Evolutionary conservation across 768 basidiomycete genomes (phyloP).

Genomic region (Russula compacta): DNA sequence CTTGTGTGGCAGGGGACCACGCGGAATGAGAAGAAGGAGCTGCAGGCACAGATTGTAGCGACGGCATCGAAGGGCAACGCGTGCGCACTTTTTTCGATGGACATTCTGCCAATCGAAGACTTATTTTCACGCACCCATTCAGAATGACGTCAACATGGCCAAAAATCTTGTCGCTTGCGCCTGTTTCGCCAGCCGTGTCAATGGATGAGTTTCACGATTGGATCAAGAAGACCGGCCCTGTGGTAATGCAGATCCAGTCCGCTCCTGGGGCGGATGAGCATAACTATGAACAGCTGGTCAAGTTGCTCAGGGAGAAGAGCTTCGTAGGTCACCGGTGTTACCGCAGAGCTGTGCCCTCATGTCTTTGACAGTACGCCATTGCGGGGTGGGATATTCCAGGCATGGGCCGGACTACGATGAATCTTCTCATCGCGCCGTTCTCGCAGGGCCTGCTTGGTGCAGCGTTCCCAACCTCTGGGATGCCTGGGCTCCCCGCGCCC

Average conservation of each 20-base stretch:
- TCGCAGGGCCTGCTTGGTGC: constrained; percentile 11
- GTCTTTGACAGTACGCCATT: constrained; percentile 13
- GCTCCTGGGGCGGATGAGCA: constrained; percentile 9
- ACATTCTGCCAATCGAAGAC: not conserved
- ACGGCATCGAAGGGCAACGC: constrained; percentile 3
- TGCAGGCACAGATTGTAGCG: constrained; percentile 15
- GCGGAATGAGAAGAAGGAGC: constrained; percentile 18
- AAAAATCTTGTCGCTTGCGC: constrained; percentile 5
- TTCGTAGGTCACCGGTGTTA: not conserved
- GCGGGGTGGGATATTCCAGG: constrained; percentile 18
- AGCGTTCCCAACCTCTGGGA: constrained; percentile 15
- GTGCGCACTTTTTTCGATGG: not conserved
- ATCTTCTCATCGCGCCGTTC: constrained; percentile 17
- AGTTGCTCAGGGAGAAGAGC: constrained; percentile 13
- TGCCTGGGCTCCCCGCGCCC: constrained; percentile 12
- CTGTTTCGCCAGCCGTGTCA: constrained; percentile 6
- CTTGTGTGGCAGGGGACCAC: constrained; percentile 16
- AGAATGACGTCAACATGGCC: constrained; percentile 17
- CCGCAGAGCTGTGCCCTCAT: not conserved
- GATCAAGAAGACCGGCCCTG: constrained; percentile 6
- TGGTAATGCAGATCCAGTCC: constrained; percentile 5
- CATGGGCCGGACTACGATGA: not conserved
- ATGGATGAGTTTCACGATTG: constrained; percentile 18
- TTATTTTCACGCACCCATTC: not conserved
- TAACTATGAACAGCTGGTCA: constrained; percentile 8